Evolutionary conservation across 768 basidiomycete genomes (phyloP), one percentile per base, ranked within the genome.

Genomic region (Suillus alpinus): DNA sequence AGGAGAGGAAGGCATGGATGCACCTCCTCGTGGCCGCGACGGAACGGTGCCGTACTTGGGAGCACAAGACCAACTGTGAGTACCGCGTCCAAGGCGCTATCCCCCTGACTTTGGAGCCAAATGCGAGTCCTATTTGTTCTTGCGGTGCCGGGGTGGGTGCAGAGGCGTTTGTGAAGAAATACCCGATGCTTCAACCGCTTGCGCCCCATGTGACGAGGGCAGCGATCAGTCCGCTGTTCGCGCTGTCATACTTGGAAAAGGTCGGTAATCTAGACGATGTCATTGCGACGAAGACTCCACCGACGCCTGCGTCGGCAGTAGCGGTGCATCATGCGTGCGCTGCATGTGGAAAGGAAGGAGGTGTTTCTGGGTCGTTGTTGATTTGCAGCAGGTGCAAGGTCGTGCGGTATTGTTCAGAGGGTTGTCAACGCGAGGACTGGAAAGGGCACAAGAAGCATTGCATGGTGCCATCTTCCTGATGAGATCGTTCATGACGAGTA

Each of bases 1-100:
- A 75, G 20, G 81, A 81, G 63, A 65, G 76, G 32, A 63, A 62
- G 20, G 76, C 75, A 1, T 87, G 84, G 86, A 80, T 80, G 55
- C 74, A 79, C 58, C 75, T 85, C 29, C 67, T 86, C 2, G 85
- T 84, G 6, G 71, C 74, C 7, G 64, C 83, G 36, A 77, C 76
- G 3, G 86, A 86, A 65, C 79, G 83, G 37, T 84, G 84, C 62
- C 78, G 83, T 31, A 76, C 72, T 0, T 86, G 85, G 85, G 65
- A 68, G 12, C 86, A 87, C 65, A 65, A 59, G 13, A 40, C 66
- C 3, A 68, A 68, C 18, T 87, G 86, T 72, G 81, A 83, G 66
- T 86, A 85, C 66, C n/a, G 63, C 20, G 14, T 61, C 52, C 41
- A 73, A 59, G 52, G 64, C 5, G 50, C n/a, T 16, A 70, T 83